phyloP scores from a whole-genome alignment of 371 early-diverging fungal genomes.

The Chytridium lagenaria region DNA sequence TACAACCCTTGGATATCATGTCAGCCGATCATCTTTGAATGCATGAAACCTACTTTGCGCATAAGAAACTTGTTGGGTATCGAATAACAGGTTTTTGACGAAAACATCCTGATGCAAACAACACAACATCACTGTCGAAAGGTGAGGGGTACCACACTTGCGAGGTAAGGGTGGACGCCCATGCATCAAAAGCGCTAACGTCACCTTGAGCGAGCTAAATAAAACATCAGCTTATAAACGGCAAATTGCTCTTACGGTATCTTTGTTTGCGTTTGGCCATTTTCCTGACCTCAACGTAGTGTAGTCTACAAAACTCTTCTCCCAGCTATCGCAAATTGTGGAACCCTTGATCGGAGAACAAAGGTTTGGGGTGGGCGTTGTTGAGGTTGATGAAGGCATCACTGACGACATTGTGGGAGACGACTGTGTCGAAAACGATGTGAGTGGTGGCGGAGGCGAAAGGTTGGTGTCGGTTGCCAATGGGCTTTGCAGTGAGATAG shows the following conservation, averaged over 20 bases:
- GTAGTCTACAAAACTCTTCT: constrained; percentile 2
- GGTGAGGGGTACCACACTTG: constrained; percentile 12
- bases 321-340: not conserved
- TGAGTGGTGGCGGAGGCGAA: too few species aligned
- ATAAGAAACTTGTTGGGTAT: not conserved
- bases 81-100: not conserved
- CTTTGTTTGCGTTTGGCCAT: not conserved
- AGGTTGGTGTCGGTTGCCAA: too few species aligned
- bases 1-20: not conserved
- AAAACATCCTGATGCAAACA: not conserved
- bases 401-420: not conserved
- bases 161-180: not conserved
- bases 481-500: too few species aligned
- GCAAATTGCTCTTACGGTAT: not conserved
- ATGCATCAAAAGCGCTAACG: not conserved
- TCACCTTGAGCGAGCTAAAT: not conserved
- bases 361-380: constrained; percentile 8
- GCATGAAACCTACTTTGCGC: constrained; percentile 10
- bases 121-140: not conserved
- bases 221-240: not conserved
- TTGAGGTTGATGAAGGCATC: not conserved
- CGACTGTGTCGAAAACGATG: too few species aligned
- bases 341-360: constrained; percentile 4
- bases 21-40: not conserved
- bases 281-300: not conserved